Evolutionary conservation across 495 filamentous ascomycete species (phyloP).

Genomic region (Rhizodiscina lignyota): DNA sequence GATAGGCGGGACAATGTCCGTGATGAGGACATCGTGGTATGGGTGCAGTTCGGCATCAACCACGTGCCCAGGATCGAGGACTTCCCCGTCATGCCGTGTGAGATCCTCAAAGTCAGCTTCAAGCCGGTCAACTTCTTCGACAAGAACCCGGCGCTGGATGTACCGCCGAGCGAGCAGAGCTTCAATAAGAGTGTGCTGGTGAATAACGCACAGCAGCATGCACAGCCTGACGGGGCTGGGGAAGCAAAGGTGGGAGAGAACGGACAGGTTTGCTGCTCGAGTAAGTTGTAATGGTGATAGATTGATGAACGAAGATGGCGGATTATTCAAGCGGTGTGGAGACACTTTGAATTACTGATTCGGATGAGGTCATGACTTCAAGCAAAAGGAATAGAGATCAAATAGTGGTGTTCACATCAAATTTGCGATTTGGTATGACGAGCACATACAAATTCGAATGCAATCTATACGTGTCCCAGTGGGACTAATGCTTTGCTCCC

Average conservation of each 20-base stretch:
- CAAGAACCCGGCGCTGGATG: slow-evolving; percentile 57
- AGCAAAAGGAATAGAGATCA: no score
- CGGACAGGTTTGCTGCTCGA: no score
- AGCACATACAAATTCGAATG: no score
- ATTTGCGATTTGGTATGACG: no score
- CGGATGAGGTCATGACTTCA: no score
- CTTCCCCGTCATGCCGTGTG: slow-evolving; percentile 42
- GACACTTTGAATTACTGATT: no score
- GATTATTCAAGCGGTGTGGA: no score
- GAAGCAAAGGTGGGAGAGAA: slow-evolving; percentile 19
- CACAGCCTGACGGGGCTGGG: slow-evolving; percentile 10
- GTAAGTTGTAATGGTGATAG: no score
- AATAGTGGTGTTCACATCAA: no score
- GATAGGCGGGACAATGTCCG: slow-evolving; percentile 22
- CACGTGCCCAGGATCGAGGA: slow-evolving; percentile 20
- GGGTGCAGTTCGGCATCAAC: slow-evolving; percentile 28
- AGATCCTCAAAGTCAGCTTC: slow-evolving; percentile 42
- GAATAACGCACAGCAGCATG: slow-evolving; percentile 21
- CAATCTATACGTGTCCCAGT: no score
- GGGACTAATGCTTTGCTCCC: no score
- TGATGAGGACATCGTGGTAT: slow-evolving; percentile 26
- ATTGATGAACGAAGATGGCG: no score
- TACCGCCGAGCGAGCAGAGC: slow-evolving; percentile 41
- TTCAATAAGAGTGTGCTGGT: slow-evolving; percentile 32
- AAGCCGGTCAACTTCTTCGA: slow-evolving; percentile 63